Percentiles rank a stretch among this genome's conserved stretches.
Conservation (phyloP, 2,329 filamentous ascomycete genomes). For the Pezicula carpinea region DNA sequence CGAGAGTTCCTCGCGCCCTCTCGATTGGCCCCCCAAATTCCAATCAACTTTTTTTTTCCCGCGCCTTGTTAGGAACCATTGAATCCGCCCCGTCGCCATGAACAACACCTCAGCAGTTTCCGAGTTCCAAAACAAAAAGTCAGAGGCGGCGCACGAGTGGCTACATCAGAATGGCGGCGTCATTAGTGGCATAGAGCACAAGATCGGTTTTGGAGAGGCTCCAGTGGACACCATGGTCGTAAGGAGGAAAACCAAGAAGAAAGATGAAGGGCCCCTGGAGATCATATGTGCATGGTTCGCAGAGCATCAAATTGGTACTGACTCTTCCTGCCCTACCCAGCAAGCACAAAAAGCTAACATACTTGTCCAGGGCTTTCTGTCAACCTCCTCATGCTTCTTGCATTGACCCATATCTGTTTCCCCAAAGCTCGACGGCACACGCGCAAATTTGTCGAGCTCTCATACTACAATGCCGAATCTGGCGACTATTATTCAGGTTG, state of each 20-base stretch:
- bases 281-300: conserved; percentile 65
- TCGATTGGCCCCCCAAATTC: neutral
- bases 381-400: conserved; percentile 78
- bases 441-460: conserved; percentile 82
- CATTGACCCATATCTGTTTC: conserved; percentile 77
- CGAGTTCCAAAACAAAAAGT: conserved; percentile 10
- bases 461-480: conserved; percentile 69
- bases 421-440: conserved; percentile 75
- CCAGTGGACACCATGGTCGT: conserved; percentile 12
- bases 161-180: conserved; percentile 14
- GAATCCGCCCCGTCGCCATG: conserved; percentile 10
- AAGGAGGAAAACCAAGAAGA: conserved; percentile 50
- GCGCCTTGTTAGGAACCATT: neutral
- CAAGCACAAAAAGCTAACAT: conserved; percentile 13
- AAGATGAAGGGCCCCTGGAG: conserved; percentile 57
- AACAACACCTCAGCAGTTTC: conserved; percentile 9
- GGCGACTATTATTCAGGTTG: conserved; percentile 71
- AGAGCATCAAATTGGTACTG: conserved; percentile 72
- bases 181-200: conserved; percentile 13
- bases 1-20: too few relatives aligned
- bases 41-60: neutral
- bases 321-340: neutral
- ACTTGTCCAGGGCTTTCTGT: conserved; percentile 65
- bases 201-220: conserved; percentile 8
- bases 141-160: conserved; percentile 14